These are phyloP conservation scores for Halteria grandinella DNA, from an alignment of 73 alveolate species.

Conservation along the genomic window DNA sequence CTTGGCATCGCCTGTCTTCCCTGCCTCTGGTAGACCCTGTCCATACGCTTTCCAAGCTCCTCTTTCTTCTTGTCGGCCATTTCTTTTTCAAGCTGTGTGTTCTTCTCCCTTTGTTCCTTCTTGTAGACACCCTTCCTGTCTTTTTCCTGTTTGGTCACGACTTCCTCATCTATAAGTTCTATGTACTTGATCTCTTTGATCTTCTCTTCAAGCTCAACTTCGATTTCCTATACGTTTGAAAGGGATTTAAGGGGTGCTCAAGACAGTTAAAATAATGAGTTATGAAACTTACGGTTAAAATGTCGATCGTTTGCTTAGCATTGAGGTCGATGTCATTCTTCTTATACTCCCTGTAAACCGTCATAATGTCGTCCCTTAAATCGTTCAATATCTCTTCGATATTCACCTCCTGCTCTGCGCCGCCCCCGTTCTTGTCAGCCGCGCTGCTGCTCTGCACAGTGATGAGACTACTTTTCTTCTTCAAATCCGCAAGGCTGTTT, in stretches of 20 bases:
- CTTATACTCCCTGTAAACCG: conserved; percentile 26
- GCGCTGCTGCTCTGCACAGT: no score
- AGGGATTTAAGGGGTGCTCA: no score
- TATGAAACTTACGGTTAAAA: conserved; percentile 24
- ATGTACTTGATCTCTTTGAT: conserved; percentile 54
- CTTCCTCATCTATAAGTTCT: conserved; percentile 48
- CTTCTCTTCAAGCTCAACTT: conserved; percentile 26
- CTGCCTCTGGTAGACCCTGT: conserved; percentile 22
- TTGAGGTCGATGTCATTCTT: conserved; percentile 52
- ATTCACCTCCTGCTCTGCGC: conserved; percentile 61
- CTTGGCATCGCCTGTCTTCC: conserved; percentile 44
- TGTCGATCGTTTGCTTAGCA: conserved; percentile 53
- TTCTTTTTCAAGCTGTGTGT: background rate
- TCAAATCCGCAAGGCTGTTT: conserved; percentile 52
- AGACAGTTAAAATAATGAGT: background rate
- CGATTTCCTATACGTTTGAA: no score
- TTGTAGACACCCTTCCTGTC: conserved; percentile 28
- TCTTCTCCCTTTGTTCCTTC: conserved; percentile 24
- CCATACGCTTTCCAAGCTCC: conserved; percentile 33
- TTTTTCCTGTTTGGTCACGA: conserved; percentile 50
- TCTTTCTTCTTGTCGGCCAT: conserved; percentile 24
- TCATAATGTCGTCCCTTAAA: conserved; percentile 37
- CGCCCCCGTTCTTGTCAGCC: conserved; percentile 46
- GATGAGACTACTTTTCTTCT: conserved; percentile 58
- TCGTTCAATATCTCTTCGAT: conserved; percentile 55